Percentiles rank a stretch among this genome's conserved stretches.
phyloP scores from a whole-genome alignment of 169 alveolate genomes.

The Plasmodium chabaudi region DNA sequence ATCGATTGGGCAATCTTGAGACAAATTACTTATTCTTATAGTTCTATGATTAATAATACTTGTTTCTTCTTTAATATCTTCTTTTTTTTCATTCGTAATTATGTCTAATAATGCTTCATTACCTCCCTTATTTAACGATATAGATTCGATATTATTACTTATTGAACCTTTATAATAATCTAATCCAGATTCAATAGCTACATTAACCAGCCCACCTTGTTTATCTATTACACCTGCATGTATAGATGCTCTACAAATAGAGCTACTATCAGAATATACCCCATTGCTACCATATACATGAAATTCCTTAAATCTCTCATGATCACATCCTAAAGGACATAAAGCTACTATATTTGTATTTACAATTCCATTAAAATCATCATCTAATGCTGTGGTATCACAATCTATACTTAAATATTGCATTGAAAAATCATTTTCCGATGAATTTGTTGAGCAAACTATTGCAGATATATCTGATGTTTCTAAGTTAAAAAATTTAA shows the following conservation, averaged over 20 bases:
- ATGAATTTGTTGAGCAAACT: constrained; percentile 90
- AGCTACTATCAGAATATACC: constrained; percentile 88
- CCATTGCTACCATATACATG: constrained; percentile 90
- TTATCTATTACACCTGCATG: constrained; percentile 89
- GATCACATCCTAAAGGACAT: constrained; percentile 89
- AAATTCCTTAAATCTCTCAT: constrained; percentile 53
- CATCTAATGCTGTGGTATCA: constrained; percentile 73
- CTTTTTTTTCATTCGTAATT: constrained; percentile 67
- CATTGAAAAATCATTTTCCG: constrained; percentile 82
- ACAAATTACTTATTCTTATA: constrained; percentile 40
- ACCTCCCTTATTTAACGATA: constrained; percentile 83
- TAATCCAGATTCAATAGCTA: constrained; percentile 89
- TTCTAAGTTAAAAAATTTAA: constrained; percentile 88
- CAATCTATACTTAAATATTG: constrained; percentile 77
- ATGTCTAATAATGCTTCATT: constrained; percentile 80
- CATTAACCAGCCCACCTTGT: constrained; percentile 88
- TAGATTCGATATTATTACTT: constrained; percentile 89
- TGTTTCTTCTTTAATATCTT: constrained; percentile 74
- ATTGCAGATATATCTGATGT: constrained; percentile 89
- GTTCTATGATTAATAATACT: constrained; percentile 65
- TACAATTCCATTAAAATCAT: constrained; percentile 69
- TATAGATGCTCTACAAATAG: constrained; percentile 93
- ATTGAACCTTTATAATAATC: constrained; percentile 88
- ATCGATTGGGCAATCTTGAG: constrained; percentile 69
- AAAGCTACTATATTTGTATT: constrained; percentile 89